Percentiles rank a stretch among this genome's conserved stretches.
These are phyloP conservation scores for Neurospora sp. DNA, from an alignment of 495 filamentous ascomycete species.

Conservation along the genomic window DNA sequence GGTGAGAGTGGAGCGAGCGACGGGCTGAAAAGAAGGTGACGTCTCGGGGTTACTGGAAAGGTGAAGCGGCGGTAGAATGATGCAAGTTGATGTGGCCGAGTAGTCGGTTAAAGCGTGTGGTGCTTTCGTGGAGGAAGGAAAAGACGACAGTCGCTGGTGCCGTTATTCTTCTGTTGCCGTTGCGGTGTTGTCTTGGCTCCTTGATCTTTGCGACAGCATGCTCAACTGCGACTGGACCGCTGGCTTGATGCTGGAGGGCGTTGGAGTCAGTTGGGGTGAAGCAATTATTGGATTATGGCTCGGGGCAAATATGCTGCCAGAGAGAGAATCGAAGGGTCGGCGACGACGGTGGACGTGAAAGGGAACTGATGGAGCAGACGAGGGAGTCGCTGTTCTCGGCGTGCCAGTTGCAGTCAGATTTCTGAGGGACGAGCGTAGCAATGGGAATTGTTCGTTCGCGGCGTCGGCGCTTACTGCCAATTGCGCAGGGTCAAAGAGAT, in stretches of 20 bases:
- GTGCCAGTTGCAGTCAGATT: neutral
- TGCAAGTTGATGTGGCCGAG: neutral
- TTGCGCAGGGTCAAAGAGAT: neutral
- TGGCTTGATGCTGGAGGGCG: neutral
- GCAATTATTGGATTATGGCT: neutral
- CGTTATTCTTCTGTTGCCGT: neutral
- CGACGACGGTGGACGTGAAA: neutral
- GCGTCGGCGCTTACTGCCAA: neutral
- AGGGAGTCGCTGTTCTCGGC: neutral
- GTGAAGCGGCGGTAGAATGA: neutral
- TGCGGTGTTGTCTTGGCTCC: neutral
- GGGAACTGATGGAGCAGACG: neutral
- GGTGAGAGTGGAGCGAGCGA: neutral
- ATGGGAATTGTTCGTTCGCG: neutral
- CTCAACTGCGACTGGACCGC: neutral
- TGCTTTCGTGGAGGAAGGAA: neutral
- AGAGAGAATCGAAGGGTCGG: neutral
- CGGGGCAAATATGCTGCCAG: neutral
- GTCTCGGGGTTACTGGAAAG: neutral
- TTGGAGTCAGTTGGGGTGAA: neutral
- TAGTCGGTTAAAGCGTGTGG: neutral
- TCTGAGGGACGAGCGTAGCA: neutral
- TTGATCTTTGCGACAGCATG: neutral
- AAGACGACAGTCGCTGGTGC: neutral
- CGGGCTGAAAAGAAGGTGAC: neutral